Conservation (phyloP, 2,329 filamentous ascomycete genomes). For the Colletotrichum chlorophyti region DNA sequence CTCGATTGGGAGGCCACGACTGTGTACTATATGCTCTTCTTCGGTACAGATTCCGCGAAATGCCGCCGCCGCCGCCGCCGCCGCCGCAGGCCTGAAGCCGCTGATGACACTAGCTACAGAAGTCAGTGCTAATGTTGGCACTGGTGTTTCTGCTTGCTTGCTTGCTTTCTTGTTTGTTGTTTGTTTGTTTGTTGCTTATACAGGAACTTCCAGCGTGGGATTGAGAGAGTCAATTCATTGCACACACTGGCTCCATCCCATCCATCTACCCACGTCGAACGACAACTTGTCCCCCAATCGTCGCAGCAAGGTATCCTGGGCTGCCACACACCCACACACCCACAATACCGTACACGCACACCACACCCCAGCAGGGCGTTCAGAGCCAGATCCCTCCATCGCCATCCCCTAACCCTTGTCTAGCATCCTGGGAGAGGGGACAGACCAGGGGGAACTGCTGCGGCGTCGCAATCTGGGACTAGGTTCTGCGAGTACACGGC, state of each 20-base stretch:
- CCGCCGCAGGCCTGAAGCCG: too few species aligned
- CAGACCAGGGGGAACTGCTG: slow-evolving; percentile 17
- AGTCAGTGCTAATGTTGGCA: neutral
- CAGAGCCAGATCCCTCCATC: slow-evolving; percentile 24
- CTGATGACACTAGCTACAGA: neutral
- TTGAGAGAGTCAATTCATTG: neutral
- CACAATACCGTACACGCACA: too few species aligned
- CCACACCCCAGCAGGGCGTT: slow-evolving; percentile 8
- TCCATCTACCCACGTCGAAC: slow-evolving; percentile 10
- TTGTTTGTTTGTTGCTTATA: too few species aligned
- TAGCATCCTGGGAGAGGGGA: slow-evolving; percentile 25
- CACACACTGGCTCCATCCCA: neutral
- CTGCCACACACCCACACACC: neutral
- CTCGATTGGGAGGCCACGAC: neutral
- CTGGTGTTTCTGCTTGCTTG: neutral
- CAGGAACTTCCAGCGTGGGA: slow-evolving; percentile 11
- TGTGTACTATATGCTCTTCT: too few species aligned
- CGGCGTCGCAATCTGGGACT: slow-evolving; percentile 26
- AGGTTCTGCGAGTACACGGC: slow-evolving; percentile 17
- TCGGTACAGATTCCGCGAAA: too few species aligned
- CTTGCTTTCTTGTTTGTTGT: slow-evolving; percentile 7
- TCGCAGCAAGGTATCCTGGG: slow-evolving; percentile 13
- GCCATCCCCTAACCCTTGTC: slow-evolving; percentile 9
- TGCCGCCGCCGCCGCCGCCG: neutral
- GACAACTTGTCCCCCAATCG: slow-evolving; percentile 18